A percentile compares a stretch with the other conserved stretches of the same genome.
phyloP scores from a whole-genome alignment of 768 basidiomycete species.

The Pleurotus sapidus region DNA sequence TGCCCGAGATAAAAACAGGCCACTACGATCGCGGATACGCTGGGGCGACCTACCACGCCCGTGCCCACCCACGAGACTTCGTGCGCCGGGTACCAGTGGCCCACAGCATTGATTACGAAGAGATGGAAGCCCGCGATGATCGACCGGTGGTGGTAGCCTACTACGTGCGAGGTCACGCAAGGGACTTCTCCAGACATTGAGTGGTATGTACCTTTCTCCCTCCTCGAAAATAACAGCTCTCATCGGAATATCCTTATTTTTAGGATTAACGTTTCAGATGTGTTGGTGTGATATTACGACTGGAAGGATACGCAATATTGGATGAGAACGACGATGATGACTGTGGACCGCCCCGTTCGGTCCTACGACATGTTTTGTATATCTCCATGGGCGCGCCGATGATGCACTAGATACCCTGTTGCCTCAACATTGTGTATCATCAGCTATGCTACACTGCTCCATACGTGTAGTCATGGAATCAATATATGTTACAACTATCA shows the following conservation, averaged over 20 bases:
- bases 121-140: slow-evolving; percentile 1
- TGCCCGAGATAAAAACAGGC: neutral
- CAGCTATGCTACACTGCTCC: neutral
- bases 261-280: too few species aligned
- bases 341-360: neutral
- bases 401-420: slow-evolving; percentile 1
- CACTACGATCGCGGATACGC: slow-evolving; percentile 7
- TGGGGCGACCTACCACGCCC: slow-evolving; percentile 5
- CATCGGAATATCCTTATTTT: neutral
- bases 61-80: slow-evolving; percentile 6
- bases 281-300: too few species aligned
- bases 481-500: neutral
- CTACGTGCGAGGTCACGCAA: slow-evolving; percentile 2
- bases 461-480: slow-evolving; percentile 2
- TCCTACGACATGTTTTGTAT: neutral
- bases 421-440: neutral
- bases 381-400: neutral
- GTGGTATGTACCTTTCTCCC: neutral
- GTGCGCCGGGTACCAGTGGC: neutral
- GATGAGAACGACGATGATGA: slow-evolving; percentile 7
- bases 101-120: neutral
- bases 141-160: neutral
- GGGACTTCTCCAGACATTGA: slow-evolving; percentile 3
- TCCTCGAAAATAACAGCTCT: neutral
- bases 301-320: neutral